Base-by-base conservation (phyloP, 2,329 filamentous ascomycete genomes). In the Xylariaceae sp. region DNA sequence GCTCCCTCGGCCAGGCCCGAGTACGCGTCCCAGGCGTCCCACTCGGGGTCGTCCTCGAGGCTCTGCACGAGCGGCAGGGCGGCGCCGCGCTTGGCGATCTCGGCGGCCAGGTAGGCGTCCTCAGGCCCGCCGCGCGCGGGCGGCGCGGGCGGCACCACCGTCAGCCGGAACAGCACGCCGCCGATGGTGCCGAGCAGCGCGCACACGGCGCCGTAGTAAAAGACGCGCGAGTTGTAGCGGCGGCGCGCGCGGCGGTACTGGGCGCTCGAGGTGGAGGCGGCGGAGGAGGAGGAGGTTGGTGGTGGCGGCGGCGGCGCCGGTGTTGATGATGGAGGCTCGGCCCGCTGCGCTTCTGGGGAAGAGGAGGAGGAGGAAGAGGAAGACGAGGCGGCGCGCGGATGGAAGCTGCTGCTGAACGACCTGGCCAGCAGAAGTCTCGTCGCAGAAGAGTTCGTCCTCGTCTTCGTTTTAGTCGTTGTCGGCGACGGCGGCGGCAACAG, bases 41-140 rank as follows among this genome's bases (percentile, higher is more conserved):
- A 65, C 6, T 46, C 36, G 5, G 61, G 59, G 47, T 73, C 69
- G 7, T 58, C 48, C 14, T 59, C 53, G 3, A 75, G 57, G 12
- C 60, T 51, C 34, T 61, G 60, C 5, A 75, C 67, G 40, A 73
- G 49, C 31, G 69, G 65, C 3, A 75, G 61, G 18, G 59, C 49
- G 19, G 60, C 55, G 31, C 68, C 68, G 32, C 56, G 49, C n/a
- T 51, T 42, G 35, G 59, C 59, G 34, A 76, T 58, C 38, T 57
- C 51, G 12, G 48, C 39, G n/a, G 60, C 50, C 14, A 66, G 56
- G 33, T 61, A 43, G 8, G 41, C 38, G 51, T 75, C 70, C 35
- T 63, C 55, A 16, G 55, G 44, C 3, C 60, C 57, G 22, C 59
- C 64, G 0, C 60, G 56, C 2, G 42, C 35, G 1, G 63, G 63